These are phyloP conservation scores for Lipomyces yamadae DNA, from an alignment of 805 yeast species.

Conservation along the genomic window DNA sequence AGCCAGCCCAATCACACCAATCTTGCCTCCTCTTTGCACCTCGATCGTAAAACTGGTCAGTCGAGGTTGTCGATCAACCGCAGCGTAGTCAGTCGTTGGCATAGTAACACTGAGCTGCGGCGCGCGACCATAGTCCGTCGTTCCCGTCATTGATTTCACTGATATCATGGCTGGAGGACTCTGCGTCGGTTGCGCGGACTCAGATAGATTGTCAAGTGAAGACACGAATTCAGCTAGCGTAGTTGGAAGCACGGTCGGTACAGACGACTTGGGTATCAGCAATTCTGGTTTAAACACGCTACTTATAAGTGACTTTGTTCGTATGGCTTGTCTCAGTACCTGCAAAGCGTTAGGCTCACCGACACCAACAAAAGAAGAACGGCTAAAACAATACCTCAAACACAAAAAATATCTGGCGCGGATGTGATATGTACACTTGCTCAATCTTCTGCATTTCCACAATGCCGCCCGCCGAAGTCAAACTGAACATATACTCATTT, in stretches of 20 bases:
- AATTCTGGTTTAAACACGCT: conserved; percentile 16
- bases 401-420: conserved; percentile 28
- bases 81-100: conserved; percentile 21
- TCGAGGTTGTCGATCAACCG: neutral
- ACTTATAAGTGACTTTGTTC: conserved; percentile 15
- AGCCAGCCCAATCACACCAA: conserved; percentile 5
- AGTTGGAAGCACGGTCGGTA: neutral
- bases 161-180: conserved; percentile 15
- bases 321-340: conserved; percentile 31
- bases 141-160: conserved; percentile 16
- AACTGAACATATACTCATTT: conserved; percentile 13
- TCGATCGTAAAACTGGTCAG: conserved; percentile 21
- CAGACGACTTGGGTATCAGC: neutral
- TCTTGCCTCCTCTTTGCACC: conserved; percentile 22
- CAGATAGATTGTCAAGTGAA: neutral
- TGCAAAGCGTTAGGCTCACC: neutral
- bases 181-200: neutral
- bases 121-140: conserved; percentile 24
- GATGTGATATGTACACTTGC: conserved; percentile 27
- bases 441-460: conserved; percentile 29
- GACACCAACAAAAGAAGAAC: neutral
- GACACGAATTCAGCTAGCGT: neutral
- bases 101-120: conserved; percentile 20
- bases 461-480: conserved; percentile 9
- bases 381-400: conserved; percentile 5